A percentile compares a stretch with the other conserved stretches of the same genome.
phyloP scores from a whole-genome alignment of 2,329 filamentous ascomycete genomes.

The Monosporascus sp. region DNA sequence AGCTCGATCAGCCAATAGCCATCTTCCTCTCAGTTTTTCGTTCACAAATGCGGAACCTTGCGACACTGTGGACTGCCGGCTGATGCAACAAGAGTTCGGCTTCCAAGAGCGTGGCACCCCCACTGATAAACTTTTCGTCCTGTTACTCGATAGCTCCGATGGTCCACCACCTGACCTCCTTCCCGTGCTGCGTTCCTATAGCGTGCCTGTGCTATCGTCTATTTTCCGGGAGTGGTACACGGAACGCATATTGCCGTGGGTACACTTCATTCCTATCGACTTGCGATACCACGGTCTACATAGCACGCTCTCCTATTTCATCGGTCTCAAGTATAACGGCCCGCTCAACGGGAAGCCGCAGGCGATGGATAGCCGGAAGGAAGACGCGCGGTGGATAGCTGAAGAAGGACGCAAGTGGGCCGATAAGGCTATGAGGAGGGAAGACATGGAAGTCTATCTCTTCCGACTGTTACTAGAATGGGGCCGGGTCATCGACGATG shows the following conservation, averaged over 20 bases:
- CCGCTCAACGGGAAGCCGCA: constrained; percentile 40
- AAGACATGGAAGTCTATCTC: constrained; percentile 77
- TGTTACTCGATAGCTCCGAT: constrained; percentile 66
- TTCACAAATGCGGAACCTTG: constrained; percentile 55
- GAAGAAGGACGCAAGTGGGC: constrained; percentile 63
- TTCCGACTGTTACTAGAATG: constrained; percentile 75
- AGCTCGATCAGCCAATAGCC: constrained; percentile 46
- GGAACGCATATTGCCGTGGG: constrained; percentile 67
- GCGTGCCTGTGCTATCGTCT: constrained; percentile 64
- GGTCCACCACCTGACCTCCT: constrained; percentile 58
- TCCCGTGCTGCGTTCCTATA: constrained; percentile 59
- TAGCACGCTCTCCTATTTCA: constrained; percentile 69
- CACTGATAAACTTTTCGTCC: constrained; percentile 63
- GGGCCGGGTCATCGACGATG: constrained; percentile 63
- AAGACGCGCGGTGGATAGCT: constrained; percentile 61
- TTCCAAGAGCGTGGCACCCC: constrained; percentile 48
- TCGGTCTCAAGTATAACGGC: constrained; percentile 46
- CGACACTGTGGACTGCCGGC: constrained; percentile 41
- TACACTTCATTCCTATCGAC: constrained; percentile 77
- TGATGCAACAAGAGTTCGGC: constrained; percentile 48
- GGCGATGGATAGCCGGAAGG: constrained; percentile 41
- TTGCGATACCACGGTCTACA: constrained; percentile 67
- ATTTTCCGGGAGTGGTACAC: constrained; percentile 79
- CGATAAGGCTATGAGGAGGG: constrained; percentile 54
- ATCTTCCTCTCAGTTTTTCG: constrained; percentile 51